Evolutionary conservation across 177 flowering plant species (phyloP).

Genomic region (Vitis hybrid): DNA sequence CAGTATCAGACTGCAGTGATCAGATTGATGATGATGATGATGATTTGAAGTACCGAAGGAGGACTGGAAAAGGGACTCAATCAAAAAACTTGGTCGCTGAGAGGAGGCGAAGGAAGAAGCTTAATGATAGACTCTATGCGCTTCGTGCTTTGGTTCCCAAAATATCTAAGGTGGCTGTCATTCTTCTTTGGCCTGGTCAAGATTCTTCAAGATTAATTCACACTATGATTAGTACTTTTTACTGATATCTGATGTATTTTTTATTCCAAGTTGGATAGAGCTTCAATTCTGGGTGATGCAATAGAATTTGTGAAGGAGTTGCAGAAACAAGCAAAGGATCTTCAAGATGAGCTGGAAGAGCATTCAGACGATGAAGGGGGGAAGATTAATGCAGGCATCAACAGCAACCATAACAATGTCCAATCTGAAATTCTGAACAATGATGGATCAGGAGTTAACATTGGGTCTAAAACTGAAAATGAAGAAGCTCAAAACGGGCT

Average conservation of each 20-base stretch:
- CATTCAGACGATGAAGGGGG: conserved; percentile 51
- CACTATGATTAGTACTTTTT: no score
- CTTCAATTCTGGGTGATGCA: conserved; percentile 85
- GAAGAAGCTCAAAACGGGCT: conserved; percentile 25
- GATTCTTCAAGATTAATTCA: no score
- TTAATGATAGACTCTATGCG: conserved; percentile 73
- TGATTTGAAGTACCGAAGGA: conserved; percentile 42
- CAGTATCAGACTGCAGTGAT: conserved; percentile 74
- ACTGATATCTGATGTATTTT: no score
- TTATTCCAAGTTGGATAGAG: conserved; percentile 63
- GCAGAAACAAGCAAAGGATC: conserved; percentile 72
- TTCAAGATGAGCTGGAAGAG: conserved; percentile 79
- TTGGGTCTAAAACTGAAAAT: conserved; percentile 20
- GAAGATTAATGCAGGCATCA: conserved; percentile 8
- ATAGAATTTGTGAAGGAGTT: conserved; percentile 78
- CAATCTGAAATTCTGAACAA: conserved; percentile 23
- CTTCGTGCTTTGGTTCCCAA: conserved; percentile 85
- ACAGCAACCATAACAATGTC: conserved; percentile 18
- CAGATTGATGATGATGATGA: conserved; percentile 79
- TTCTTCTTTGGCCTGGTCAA: no score
- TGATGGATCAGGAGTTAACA: conserved; percentile 13
- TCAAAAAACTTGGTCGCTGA: conserved; percentile 83
- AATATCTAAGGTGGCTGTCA: conserved; percentile 62
- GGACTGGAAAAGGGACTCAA: conserved; percentile 50
- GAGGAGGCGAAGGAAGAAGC: conserved; percentile 94